Conservation (phyloP, 768 basidiomycete species). For the Kondoa malvinella region DNA sequence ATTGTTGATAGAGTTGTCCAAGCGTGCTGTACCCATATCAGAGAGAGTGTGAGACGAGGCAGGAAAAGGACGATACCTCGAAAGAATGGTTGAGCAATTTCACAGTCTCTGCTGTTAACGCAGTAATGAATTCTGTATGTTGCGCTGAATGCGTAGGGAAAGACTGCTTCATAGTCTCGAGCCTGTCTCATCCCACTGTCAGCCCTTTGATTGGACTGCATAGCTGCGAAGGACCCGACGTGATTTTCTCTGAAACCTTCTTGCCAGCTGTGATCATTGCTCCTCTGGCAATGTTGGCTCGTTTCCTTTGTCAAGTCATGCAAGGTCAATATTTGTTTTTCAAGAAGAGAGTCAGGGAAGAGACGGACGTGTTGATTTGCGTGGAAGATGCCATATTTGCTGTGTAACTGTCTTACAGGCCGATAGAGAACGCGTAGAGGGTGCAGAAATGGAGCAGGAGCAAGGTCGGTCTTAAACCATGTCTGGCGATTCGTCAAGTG, state of each 20-base stretch:
- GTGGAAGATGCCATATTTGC: not conserved
- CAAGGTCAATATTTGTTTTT: no score
- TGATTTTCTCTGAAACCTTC: constrained; percentile 1
- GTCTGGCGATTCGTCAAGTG: no score
- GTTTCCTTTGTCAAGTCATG: no score
- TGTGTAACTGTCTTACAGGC: no score
- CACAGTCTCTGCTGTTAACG: not conserved
- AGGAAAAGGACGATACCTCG: no score
- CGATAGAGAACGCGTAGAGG: no score
- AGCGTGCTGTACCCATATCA: not conserved
- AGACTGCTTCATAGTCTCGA: constrained; percentile 2
- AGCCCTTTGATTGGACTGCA: not conserved
- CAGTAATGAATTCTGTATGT: constrained; percentile 1
- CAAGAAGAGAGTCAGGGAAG: no score
- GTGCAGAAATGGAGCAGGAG: no score
- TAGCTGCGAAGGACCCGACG: not conserved
- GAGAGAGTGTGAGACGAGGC: no score
- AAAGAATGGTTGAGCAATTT: constrained; percentile 1
- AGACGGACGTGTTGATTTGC: not conserved
- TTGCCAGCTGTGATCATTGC: not conserved
- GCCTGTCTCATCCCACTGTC: not conserved
- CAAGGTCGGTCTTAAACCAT: no score
- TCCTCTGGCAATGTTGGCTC: not conserved
- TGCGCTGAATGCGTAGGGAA: not conserved
- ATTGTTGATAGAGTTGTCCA: constrained; percentile 2